A percentile compares a stretch with the other conserved stretches of the same genome.
Evolutionary conservation across 2,329 filamentous ascomycete genomes (phyloP).

Genomic region (Colletotrichum camelliae): DNA sequence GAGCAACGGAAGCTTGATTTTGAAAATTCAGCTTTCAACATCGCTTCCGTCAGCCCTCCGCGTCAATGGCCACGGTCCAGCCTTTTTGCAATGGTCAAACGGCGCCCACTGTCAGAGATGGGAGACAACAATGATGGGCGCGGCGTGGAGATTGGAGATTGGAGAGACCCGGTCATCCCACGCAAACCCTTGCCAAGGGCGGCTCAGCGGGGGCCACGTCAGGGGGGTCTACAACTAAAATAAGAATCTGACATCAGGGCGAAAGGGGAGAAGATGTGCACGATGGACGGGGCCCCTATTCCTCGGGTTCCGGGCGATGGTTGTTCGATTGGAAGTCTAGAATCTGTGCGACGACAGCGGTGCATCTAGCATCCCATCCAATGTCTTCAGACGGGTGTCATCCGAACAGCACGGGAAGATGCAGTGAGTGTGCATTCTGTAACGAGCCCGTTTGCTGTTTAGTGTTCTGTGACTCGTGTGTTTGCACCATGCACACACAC

Average conservation of each 20-base stretch:
- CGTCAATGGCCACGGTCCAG: not conserved
- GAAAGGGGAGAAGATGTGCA: not conserved
- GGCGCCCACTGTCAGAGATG: not conserved
- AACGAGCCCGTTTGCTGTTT: not conserved
- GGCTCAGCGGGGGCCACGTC: not conserved
- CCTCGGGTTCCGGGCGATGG: not conserved
- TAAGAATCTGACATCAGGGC: slow-evolving; percentile 3
- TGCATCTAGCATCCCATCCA: not conserved
- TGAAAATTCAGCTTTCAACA: too few species aligned
- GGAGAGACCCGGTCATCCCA: not conserved
- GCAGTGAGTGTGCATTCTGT: not conserved
- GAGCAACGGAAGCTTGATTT: not conserved
- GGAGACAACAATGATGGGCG: not conserved
- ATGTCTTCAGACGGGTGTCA: not conserved
- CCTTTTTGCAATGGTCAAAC: not conserved
- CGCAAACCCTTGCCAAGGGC: not conserved
- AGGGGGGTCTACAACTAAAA: slow-evolving; percentile 1
- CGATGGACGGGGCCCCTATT: not conserved
- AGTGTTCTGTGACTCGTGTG: not conserved
- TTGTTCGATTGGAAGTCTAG: not conserved
- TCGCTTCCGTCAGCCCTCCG: not conserved
- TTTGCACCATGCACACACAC: not conserved
- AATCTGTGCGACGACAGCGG: not conserved
- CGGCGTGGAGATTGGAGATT: not conserved
- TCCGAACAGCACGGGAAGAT: not conserved